Evolutionary conservation across 495 filamentous ascomycete genomes (phyloP).

Genomic region (Physcia stellaris): DNA sequence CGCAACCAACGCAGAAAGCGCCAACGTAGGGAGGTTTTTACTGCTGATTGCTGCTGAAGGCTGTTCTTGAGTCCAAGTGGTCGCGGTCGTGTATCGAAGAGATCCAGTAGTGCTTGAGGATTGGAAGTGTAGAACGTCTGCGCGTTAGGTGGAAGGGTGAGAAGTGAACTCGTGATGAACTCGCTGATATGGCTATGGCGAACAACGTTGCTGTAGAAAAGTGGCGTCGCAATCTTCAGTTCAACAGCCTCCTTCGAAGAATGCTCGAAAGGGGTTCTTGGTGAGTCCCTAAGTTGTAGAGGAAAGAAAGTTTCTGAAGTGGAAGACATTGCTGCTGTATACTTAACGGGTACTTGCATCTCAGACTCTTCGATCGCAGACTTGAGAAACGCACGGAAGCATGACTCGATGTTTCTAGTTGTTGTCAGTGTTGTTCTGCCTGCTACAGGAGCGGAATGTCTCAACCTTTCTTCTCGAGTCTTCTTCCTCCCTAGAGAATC

Average conservation of each 20-base stretch:
- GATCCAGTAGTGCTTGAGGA: conserved; percentile 27
- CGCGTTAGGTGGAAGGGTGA: conserved; percentile 22
- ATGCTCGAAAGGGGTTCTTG: neutral
- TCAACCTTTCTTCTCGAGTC: conserved; percentile 25
- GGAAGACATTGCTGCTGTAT: conserved; percentile 29
- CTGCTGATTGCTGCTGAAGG: neutral
- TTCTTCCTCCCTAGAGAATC: conserved; percentile 36
- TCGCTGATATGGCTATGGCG: conserved; percentile 36
- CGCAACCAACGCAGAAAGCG: conserved; percentile 2
- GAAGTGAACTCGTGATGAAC: conserved; percentile 34
- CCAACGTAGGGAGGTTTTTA: neutral
- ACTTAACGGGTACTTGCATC: conserved; percentile 30
- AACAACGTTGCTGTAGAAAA: conserved; percentile 46
- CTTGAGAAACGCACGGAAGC: conserved; percentile 38
- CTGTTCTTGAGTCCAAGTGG: neutral
- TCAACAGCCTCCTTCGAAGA: conserved; percentile 20
- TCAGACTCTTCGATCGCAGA: conserved; percentile 28
- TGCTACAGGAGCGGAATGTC: too few relatives aligned
- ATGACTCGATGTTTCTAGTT: conserved; percentile 29
- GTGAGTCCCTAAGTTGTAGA: neutral
- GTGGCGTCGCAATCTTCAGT: conserved; percentile 40
- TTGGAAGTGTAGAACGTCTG: conserved; percentile 37
- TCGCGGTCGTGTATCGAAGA: conserved; percentile 14
- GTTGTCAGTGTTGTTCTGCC: too few relatives aligned
- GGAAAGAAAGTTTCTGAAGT: conserved; percentile 26